Conservation (phyloP, 2,329 filamentous ascomycete species). For the Dryadomyces quercivorus region DNA sequence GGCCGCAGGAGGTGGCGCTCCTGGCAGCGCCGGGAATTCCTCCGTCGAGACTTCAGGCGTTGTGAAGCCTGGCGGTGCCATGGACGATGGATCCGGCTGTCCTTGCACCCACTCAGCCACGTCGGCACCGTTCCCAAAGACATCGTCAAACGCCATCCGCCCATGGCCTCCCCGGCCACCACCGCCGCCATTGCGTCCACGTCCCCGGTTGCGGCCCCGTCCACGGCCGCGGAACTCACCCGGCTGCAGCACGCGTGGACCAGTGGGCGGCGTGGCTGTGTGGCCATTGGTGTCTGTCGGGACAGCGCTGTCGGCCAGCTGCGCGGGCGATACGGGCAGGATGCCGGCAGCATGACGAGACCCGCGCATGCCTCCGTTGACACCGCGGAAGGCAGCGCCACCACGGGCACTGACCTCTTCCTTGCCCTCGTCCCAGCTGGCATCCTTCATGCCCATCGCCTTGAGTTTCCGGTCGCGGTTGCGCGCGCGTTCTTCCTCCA, state of each 20-base stretch:
- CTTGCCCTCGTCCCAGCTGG: constrained; percentile 49
- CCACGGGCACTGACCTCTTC: constrained; percentile 24
- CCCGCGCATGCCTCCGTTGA: constrained; percentile 9
- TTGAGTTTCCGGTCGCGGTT: constrained; percentile 50
- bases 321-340: not conserved
- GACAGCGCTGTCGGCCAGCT: not conserved
- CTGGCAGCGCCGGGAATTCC: constrained; percentile 29
- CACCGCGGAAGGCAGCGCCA: constrained; percentile 3
- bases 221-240: constrained; percentile 23
- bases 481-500: constrained; percentile 47
- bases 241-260: constrained; percentile 15
- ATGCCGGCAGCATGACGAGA: constrained; percentile 7
- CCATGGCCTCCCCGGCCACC: not conserved
- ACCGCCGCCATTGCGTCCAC: not conserved
- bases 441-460: constrained; percentile 40
- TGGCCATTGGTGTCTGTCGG: not conserved
- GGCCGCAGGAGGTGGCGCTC: constrained; percentile 4
- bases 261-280: not conserved
- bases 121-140: constrained; percentile 10
- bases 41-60: constrained; percentile 18
- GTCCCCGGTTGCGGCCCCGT: constrained; percentile 17
- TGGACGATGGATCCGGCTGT: constrained; percentile 9
- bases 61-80: constrained; percentile 15
- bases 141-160: constrained; percentile 11
- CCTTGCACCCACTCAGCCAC: constrained; percentile 13